Base-by-base conservation (phyloP, 2,329 filamentous ascomycete genomes). In the Cytospora schulzeri region DNA sequence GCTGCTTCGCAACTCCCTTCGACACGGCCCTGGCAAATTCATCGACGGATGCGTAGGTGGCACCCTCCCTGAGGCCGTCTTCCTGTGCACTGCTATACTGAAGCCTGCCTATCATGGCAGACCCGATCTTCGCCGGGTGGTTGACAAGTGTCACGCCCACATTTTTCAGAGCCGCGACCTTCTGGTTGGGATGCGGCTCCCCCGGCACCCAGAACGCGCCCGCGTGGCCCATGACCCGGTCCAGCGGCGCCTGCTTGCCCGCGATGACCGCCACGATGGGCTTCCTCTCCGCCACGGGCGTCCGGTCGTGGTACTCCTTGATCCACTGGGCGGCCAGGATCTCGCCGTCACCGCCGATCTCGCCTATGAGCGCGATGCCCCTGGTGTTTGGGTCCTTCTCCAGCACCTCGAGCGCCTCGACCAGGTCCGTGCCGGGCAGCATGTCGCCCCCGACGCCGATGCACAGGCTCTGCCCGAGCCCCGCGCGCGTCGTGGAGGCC, bases 391-490 rank as follows among this genome's bases (percentile, higher is more conserved):
- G 77, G 70, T 92, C 89, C 45, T 85, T 75, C 69, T 87, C 84
- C 62, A 92, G 87, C 4, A 91, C 82, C 65, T 83, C 82, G 63
- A 92, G 76, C 0, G 86, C 89, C 71, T 93, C 91, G 1, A 88
- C 83, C 68, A 93, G 87, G 63, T 88, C 88, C 2, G 91, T 94
- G 0, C 91, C 91, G 1, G 90, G 88, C 63, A 92, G 78, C 41
- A 90, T 82, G 71, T 93, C 91, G 2, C 91, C 91, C 3, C 91
- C 91, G 80, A 93, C 89, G 19, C 89, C 90, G 53, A 93, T 87
- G 51, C 90, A 91, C 8, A 93, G 77, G 71, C 89, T 92, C 74
- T 94, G 91, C 0, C 91, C 91, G 0, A 93, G 78, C 0, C 91
- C 90, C n/a, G 85, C 88, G 66, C 87, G 81, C 8, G 89, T 91